Evolutionary conservation across 352 stramenopile genomes (phyloP).

Genomic region (Phytopythium mirpurense): DNA sequence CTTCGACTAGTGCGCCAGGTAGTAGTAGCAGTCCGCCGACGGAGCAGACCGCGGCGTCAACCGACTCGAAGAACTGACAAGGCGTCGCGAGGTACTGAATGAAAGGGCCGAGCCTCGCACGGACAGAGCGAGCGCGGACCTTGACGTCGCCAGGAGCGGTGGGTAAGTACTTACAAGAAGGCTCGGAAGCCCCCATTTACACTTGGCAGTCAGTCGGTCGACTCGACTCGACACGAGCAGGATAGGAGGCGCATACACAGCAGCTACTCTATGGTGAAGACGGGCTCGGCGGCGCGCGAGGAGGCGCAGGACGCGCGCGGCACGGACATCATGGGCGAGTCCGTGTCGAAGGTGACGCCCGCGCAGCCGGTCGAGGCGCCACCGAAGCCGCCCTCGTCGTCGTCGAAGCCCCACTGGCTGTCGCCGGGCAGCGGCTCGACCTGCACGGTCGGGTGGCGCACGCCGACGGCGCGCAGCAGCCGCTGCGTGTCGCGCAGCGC

Average conservation of each 20-base stretch:
- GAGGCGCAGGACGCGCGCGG: slow-evolving; percentile 39
- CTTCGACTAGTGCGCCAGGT: background rate
- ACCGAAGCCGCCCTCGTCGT: background rate
- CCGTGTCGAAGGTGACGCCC: slow-evolving; percentile 38
- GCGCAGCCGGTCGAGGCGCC: slow-evolving; percentile 32
- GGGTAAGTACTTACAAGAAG: too few relatives aligned
- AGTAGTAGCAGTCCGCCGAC: background rate
- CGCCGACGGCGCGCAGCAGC: slow-evolving; percentile 42
- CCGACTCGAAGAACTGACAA: background rate
- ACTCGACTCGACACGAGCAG: too few relatives aligned
- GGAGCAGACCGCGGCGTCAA: background rate
- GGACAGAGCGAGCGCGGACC: too few relatives aligned
- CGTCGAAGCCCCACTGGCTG: slow-evolving; percentile 55
- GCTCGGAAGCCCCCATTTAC: too few relatives aligned
- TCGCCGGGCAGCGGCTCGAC: slow-evolving; percentile 45
- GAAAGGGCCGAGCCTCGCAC: too few relatives aligned
- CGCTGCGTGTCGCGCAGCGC: slow-evolving; percentile 53
- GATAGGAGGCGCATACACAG: too few relatives aligned
- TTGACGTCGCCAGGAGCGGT: too few relatives aligned
- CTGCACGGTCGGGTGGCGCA: slow-evolving; percentile 64
- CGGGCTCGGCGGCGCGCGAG: slow-evolving; percentile 22
- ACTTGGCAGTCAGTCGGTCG: too few relatives aligned
- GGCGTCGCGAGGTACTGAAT: too few relatives aligned
- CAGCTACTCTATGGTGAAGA: slow-evolving; percentile 8
- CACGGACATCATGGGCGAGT: slow-evolving; percentile 66